Percentiles rank a stretch among this genome's conserved stretches.
Conservation (phyloP, 352 stramenopile genomes). For the Phytophthora constricta region DNA sequence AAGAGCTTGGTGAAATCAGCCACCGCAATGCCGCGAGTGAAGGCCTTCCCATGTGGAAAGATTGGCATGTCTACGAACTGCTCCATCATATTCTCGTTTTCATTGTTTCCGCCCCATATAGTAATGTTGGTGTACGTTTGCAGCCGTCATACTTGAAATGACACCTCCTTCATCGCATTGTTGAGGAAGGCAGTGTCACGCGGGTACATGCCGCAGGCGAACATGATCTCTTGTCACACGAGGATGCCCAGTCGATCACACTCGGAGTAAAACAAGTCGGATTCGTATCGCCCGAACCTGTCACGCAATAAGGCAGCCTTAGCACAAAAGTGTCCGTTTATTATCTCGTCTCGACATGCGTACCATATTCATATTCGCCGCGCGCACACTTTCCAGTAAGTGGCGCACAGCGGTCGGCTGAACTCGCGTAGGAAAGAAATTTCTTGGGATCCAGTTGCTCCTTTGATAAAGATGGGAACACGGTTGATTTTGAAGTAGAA, state of each 20-base stretch:
- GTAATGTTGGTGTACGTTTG: constrained; percentile 83
- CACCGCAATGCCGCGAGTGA: constrained; percentile 84
- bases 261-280: constrained; percentile 79
- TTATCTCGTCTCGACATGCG: neutral
- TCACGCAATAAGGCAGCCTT: constrained; percentile 1
- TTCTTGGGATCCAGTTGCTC: constrained; percentile 83
- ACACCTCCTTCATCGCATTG: constrained; percentile 63
- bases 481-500: constrained; percentile 84
- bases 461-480: constrained; percentile 74
- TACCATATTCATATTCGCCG: constrained; percentile 89
- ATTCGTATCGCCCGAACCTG: constrained; percentile 86
- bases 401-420: constrained; percentile 47
- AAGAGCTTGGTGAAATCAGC: constrained; percentile 85
- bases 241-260: constrained; percentile 87
- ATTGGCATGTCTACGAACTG: constrained; percentile 66
- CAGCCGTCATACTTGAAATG: constrained; percentile 67
- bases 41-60: constrained; percentile 51
- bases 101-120: constrained; percentile 92
- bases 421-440: constrained; percentile 76
- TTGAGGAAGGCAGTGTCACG: constrained; percentile 68
- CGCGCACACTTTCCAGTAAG: constrained; percentile 58
- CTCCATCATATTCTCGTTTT: constrained; percentile 91
- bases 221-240: constrained; percentile 93
- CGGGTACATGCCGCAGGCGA: constrained; percentile 88
- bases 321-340: neutral